Base-by-base conservation (phyloP, 352 stramenopile species). In the Phytophthora tubulina region DNA sequence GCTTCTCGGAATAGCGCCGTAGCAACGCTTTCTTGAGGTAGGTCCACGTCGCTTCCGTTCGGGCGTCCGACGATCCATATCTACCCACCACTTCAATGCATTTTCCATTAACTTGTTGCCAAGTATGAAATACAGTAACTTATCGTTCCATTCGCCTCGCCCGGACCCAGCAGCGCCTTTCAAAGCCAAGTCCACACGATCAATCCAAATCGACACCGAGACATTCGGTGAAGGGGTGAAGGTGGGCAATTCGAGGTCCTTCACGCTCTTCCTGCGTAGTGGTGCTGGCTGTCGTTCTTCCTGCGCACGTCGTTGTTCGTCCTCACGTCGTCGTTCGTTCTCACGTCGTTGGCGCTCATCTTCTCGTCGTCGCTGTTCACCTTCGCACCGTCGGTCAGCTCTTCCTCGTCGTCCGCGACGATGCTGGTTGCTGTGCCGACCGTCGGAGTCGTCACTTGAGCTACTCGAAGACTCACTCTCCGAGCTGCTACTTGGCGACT, bases 11-110 rank as follows among this genome's bases (percentile, higher is more conserved):
- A 45, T 55, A 63, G 4, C 56, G 14, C 21, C 56, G 31, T 0
- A 54, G 15, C 11, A 54, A 45, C 8, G 31, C 56, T n/a, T 54
- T 36, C 45, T 63, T 70, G 42, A 70, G 42, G 13, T 60, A 49
- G 17, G 39, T 17, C n/a, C 63, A 70, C 1, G 50, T n/a, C 41
- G 9, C 3, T 42, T 33, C 1, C 27, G 14, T 27, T 21, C 30
- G 4, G 8, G 8, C 3, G 53, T 6, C 2, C 30, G 3, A 17
- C 55, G 13, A 7, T 63, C n/a, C 42, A 63, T 52, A 35, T 63
- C 17, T 2, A 63, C 30, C 55, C 41, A 63, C 55, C 41, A 33
- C 33, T 32, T 17, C 0, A 41, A 13, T 0, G 55, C 55, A 7
- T 52, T 63, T 2, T 63, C 55, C 42, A 45, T 44, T 6, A 53